These are phyloP conservation scores for Kodamaea plutei DNA, from an alignment of 1,139 yeast genomes.

Conservation along the genomic window DNA sequence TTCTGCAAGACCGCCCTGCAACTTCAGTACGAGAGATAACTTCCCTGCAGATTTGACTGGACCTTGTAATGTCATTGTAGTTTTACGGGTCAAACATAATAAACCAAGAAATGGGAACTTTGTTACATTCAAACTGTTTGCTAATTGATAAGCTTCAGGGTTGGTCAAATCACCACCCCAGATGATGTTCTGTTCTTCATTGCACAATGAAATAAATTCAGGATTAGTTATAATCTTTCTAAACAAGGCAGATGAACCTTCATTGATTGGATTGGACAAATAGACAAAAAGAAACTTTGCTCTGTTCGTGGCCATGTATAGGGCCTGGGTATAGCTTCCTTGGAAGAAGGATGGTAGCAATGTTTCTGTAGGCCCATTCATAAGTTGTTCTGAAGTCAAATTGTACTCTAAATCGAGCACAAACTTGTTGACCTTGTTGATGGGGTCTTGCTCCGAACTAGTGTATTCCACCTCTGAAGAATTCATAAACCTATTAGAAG, in stretches of 20 bases:
- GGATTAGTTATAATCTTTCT: constrained; percentile 53
- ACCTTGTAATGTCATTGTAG: constrained; percentile 58
- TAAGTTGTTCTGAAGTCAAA: constrained; percentile 21
- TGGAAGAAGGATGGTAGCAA: constrained; percentile 50
- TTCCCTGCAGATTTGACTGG: constrained; percentile 49
- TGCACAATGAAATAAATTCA: constrained; percentile 42
- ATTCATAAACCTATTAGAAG: not conserved
- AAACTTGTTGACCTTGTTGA: constrained; percentile 32
- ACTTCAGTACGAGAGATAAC: constrained; percentile 58
- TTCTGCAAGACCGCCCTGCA: constrained; percentile 58
- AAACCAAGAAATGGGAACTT: constrained; percentile 79
- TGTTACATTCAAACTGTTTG: constrained; percentile 69
- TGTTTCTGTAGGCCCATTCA: constrained; percentile 6
- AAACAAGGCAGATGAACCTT: constrained; percentile 53
- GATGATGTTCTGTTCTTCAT: constrained; percentile 44
- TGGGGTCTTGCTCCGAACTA: constrained; percentile 22
- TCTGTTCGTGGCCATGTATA: constrained; percentile 60
- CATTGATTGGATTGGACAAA: constrained; percentile 71
- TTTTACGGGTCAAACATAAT: constrained; percentile 52
- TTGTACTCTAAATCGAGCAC: constrained; percentile 35
- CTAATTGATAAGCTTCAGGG: constrained; percentile 81
- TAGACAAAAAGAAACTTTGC: constrained; percentile 71
- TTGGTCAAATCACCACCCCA: constrained; percentile 89
- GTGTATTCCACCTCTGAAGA: not conserved
- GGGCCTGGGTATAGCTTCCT: constrained; percentile 76